These are phyloP conservation scores for Aspergillus tamarii DNA, from an alignment of 2,329 filamentous ascomycete species.

Conservation along the genomic window DNA sequence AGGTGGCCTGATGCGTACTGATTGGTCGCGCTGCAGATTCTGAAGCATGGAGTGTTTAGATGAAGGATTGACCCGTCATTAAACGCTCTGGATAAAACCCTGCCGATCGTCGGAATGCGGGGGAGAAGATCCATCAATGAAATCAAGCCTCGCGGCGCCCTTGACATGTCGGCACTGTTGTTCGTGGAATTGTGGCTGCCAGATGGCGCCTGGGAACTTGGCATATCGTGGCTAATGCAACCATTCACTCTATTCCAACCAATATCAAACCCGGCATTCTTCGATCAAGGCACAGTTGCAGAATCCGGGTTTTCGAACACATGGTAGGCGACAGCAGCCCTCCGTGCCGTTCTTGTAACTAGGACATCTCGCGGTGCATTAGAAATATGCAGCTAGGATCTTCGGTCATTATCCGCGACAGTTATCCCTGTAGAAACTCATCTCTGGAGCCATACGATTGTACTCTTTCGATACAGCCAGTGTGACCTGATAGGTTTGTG, in stretches of 20 bases:
- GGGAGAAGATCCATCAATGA: slow-evolving; percentile 26
- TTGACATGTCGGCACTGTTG: slow-evolving; percentile 1
- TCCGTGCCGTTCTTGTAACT: not conserved
- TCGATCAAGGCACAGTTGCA: not conserved
- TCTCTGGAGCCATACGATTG: not conserved
- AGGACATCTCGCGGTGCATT: not conserved
- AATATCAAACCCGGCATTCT: not conserved
- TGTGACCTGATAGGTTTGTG: not conserved
- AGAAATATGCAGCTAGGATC: not conserved
- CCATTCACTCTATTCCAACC: not conserved
- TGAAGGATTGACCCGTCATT: slow-evolving; percentile 21
- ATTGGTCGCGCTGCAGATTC: slow-evolving; percentile 17
- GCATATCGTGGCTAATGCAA: not conserved
- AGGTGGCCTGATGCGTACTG: slow-evolving; percentile 20
- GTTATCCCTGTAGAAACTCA: not conserved
- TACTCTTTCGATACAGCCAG: not conserved
- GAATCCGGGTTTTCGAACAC: not conserved
- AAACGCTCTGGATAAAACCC: slow-evolving; percentile 14
- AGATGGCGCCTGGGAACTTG: not conserved
- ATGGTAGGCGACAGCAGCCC: not conserved
- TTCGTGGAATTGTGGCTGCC: slow-evolving; percentile 5
- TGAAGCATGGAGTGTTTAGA: slow-evolving; percentile 16
- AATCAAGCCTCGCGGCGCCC: slow-evolving; percentile 1
- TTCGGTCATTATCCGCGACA: not conserved
- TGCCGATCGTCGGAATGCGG: slow-evolving; percentile 26